Base-by-base conservation (phyloP, 2,329 filamentous ascomycete genomes). In the Fusarium cyanostomum region DNA sequence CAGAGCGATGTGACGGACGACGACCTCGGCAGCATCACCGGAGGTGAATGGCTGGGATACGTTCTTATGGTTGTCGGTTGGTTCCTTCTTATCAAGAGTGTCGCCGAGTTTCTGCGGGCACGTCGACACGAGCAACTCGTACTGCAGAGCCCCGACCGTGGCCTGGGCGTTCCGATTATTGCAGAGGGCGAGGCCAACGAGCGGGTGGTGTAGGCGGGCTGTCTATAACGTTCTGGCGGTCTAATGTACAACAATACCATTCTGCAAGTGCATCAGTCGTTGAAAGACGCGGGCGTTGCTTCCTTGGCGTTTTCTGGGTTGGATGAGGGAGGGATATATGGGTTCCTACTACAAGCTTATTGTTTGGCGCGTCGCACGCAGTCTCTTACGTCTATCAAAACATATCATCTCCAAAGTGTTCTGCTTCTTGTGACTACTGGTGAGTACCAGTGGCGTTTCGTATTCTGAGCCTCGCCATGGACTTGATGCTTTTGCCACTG, bases 31-130 rank as follows among this genome's bases (percentile, higher is more conserved):
- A 73, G 83, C 31, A 86, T 97, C 37, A 86, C 84, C 7, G 89
- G 89, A 48, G 89, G 85, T 64, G 94, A 98, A 74, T 97, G 92
- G 92, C 82, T 97, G 63, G 92, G 93, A 10, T 99, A 98, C 71
- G 82, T 91, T 13, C 79, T 99, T 43, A 99, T 99, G 95, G 92
- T 99, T 73, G 90, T 96, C 2, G 95, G 95, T 6, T 99, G 95
- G 95, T 98, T 98, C 73, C 93, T 99, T 62, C 81, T 99, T 62
- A 98, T 99, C 73, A 87, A 94, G 77, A 89, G 93, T n/a, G 88
- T 97, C 15, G 93, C 90, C 70, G 94, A 98, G 74, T 99, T 95
- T 74, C 79, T 98, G 62, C 87, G 89, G 67, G 95, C 93, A 33
- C 86, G 94, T 73, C 85, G 92, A 72, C 95, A 98, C 74, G 95